Conservation (phyloP, 352 stramenopile species). For the Halophytophthora batemanensis region DNA sequence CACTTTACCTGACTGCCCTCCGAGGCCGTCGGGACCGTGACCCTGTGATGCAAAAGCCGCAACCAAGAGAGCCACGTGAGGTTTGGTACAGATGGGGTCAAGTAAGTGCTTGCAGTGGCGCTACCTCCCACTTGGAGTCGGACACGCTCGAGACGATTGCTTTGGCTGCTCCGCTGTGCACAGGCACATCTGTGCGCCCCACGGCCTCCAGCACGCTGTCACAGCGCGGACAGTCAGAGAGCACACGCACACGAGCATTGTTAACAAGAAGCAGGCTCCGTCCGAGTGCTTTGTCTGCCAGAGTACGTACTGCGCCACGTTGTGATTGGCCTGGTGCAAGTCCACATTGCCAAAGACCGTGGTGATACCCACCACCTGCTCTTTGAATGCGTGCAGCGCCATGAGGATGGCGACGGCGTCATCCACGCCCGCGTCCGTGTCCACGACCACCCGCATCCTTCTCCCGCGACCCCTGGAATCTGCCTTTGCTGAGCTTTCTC, state of each 20-base stretch:
- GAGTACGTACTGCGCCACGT: constrained; percentile 63
- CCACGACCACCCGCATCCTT: constrained; percentile 53
- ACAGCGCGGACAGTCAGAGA: not conserved
- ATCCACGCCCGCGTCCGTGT: constrained; percentile 81
- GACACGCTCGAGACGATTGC: constrained; percentile 65
- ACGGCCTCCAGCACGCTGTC: constrained; percentile 61
- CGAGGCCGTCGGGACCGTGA: constrained; percentile 71
- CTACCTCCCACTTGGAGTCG: constrained; percentile 58
- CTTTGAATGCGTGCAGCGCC: constrained; percentile 55
- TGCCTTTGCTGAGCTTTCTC: no score
- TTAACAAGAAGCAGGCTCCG: not conserved
- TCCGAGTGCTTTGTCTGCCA: not conserved
- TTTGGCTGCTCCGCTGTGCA: constrained; percentile 63
- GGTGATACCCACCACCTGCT: constrained; percentile 62
- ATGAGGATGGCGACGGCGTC: constrained; percentile 75
- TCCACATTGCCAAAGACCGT: constrained; percentile 86
- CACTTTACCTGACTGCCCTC: constrained; percentile 45
- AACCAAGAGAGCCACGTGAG: not conserved
- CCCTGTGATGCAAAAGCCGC: constrained; percentile 23
- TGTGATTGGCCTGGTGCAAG: constrained; percentile 79
- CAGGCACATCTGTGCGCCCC: constrained; percentile 41
- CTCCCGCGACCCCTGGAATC: no score
- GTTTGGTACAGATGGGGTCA: not conserved
- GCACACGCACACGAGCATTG: not conserved
- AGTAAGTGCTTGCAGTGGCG: not conserved